These are phyloP conservation scores for Scytalidium lignicola DNA, from an alignment of 2,329 filamentous ascomycete species.

Conservation along the genomic window DNA sequence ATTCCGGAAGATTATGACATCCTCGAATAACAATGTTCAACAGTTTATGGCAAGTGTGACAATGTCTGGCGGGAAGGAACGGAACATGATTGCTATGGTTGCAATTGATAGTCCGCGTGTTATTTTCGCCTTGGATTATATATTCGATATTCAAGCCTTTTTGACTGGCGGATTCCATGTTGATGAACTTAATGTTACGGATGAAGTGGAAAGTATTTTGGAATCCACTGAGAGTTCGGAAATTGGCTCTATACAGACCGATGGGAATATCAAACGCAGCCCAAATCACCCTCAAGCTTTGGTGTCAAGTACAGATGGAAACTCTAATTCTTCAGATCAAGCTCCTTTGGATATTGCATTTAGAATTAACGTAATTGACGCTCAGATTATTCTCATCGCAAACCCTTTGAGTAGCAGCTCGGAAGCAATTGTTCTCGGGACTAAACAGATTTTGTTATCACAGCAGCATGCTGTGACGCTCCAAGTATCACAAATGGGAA, in stretches of 20 bases:
- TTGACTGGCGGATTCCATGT: slow-evolving; percentile 65
- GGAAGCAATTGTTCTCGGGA: slow-evolving; percentile 91
- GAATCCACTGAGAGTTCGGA: slow-evolving; percentile 57
- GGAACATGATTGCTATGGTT: slow-evolving; percentile 81
- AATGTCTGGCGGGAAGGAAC: slow-evolving; percentile 79
- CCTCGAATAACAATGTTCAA: slow-evolving; percentile 90
- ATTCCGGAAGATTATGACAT: slow-evolving; percentile 96
- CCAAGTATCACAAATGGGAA: slow-evolving; percentile 89
- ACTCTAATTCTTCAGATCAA: slow-evolving; percentile 23
- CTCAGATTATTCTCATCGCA: slow-evolving; percentile 92
- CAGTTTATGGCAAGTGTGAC: slow-evolving; percentile 98
- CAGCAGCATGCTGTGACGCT: slow-evolving; percentile 92
- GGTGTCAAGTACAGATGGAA: slow-evolving; percentile 17
- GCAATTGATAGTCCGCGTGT: slow-evolving; percentile 92
- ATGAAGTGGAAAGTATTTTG: slow-evolving; percentile 45
- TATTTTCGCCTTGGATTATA: slow-evolving; percentile 92
- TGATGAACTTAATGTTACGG: slow-evolving; percentile 51
- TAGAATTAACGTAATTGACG: slow-evolving; percentile 89
- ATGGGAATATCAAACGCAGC: slow-evolving; percentile 3
- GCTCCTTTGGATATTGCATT: slow-evolving; percentile 73
- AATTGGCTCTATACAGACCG: slow-evolving; percentile 42
- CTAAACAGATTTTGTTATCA: slow-evolving; percentile 87
- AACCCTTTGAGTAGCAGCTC: slow-evolving; percentile 87
- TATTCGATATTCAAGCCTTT: slow-evolving; percentile 85
- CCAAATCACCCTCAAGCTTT: slow-evolving; percentile 23